These are phyloP conservation scores for Bipolaris victoriae DNA, from an alignment of 2,329 filamentous ascomycete genomes.

Conservation along the genomic window DNA sequence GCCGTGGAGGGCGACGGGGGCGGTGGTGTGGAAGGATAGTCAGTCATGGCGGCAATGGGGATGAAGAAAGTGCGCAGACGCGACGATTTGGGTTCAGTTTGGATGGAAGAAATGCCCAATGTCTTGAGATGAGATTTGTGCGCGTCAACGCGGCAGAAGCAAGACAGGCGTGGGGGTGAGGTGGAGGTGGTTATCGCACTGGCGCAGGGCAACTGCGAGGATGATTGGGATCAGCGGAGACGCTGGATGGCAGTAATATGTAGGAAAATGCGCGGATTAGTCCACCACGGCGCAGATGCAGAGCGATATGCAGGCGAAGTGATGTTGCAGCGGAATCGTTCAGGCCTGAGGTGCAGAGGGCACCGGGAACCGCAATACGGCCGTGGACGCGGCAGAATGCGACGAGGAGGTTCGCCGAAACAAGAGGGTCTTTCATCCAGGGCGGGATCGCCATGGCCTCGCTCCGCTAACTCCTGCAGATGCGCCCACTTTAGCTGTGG, in stretches of 20 bases:
- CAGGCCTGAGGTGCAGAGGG: constrained; percentile 9
- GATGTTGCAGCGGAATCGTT: constrained; percentile 9
- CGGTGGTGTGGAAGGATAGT: constrained; percentile 24
- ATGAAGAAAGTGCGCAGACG: constrained; percentile 1
- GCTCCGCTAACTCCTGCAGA: constrained; percentile 11
- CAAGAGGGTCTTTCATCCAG: constrained; percentile 21
- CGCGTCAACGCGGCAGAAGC: constrained; percentile 6
- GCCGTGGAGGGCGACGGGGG: constrained; percentile 26
- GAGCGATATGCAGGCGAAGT: neutral
- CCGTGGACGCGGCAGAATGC: constrained; percentile 20
- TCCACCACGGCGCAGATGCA: neutral
- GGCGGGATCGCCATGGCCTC: constrained; percentile 28
- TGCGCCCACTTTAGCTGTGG: constrained; percentile 17
- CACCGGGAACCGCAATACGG: constrained; percentile 18
- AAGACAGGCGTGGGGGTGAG: neutral
- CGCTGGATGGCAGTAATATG: neutral
- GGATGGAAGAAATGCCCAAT: neutral
- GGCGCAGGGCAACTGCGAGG: neutral
- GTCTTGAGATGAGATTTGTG: neutral
- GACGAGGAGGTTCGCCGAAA: constrained; percentile 28
- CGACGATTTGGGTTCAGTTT: neutral
- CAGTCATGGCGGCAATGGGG: constrained; percentile 22
- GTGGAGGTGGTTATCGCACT: constrained; percentile 6
- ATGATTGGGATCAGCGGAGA: neutral
- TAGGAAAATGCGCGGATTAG: constrained; percentile 1